These are phyloP conservation scores for Limnomonas spitsbergensis DNA, from an alignment of 139 green algal species.

Conservation along the genomic window DNA sequence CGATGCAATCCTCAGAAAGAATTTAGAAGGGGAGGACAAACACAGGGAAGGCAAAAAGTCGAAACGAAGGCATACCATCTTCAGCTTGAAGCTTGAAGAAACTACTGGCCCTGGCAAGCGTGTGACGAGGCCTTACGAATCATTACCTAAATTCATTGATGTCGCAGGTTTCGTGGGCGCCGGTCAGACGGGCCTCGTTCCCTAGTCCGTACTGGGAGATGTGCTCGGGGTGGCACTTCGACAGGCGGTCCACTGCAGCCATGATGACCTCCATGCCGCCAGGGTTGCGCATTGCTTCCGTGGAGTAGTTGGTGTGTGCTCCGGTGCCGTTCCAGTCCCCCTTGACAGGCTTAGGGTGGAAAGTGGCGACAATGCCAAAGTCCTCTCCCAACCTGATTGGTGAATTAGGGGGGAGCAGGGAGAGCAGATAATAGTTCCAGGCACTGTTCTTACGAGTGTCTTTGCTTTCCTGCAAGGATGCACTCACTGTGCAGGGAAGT, in stretches of 20 bases:
- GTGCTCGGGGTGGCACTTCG: conserved; percentile 80
- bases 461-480: too few species aligned
- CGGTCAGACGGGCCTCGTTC: conserved; percentile 85
- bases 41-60: too few species aligned
- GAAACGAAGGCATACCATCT: too few species aligned
- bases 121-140: too few species aligned
- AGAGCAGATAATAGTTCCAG: too few species aligned
- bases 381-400: conserved; percentile 76
- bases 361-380: conserved; percentile 72
- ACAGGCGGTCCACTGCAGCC: conserved; percentile 77
- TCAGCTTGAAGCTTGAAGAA: too few species aligned
- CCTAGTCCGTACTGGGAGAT: conserved; percentile 81
- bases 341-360: conserved; percentile 85
- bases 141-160: conserved; percentile 74
- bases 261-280: conserved; percentile 81
- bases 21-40: too few species aligned
- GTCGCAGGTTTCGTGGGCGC: conserved; percentile 88
- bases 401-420: background rate
- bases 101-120: too few species aligned
- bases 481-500: background rate
- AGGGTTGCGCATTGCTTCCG: conserved; percentile 72
- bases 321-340: conserved; percentile 89
- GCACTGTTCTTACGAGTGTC: too few species aligned
- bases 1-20: too few species aligned
- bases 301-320: conserved; percentile 92